Percentiles rank a stretch among this genome's conserved stretches.
Evolutionary conservation across 305 asterid species (phyloP).

Genomic region (Withania somnifera): DNA sequence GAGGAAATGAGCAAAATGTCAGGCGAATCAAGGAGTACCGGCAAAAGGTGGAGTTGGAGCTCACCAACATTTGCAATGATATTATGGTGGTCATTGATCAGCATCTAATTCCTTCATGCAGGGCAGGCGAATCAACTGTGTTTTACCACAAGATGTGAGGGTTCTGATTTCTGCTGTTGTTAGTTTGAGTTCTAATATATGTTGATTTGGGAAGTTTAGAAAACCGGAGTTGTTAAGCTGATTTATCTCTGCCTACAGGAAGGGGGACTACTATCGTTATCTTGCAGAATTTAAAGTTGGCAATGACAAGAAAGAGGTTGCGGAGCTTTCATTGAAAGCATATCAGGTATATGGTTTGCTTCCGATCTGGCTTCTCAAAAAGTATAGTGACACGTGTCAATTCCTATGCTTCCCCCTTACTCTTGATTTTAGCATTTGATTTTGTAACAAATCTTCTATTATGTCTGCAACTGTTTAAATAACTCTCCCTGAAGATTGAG

Average conservation of each 20-base stretch:
- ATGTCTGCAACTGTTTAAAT: background rate
- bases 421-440: background rate
- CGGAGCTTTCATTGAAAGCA: conserved; percentile 78
- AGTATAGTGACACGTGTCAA: background rate
- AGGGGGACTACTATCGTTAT: conserved; percentile 91
- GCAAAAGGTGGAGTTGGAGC: conserved; percentile 71
- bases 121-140: conserved; percentile 72
- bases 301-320: conserved; percentile 69
- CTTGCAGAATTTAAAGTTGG: conserved; percentile 80
- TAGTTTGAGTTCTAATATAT: background rate
- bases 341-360: conserved; percentile 50
- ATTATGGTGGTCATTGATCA: conserved; percentile 73
- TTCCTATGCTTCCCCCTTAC: background rate
- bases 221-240: background rate
- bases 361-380: background rate
- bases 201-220: background rate
- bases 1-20: conserved; percentile 72
- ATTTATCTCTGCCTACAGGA: conserved; percentile 37
- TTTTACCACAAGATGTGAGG: conserved; percentile 79
- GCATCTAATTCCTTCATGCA: conserved; percentile 66
- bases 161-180: background rate
- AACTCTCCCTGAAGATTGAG: background rate
- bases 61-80: conserved; percentile 48
- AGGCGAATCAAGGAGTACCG: conserved; percentile 73
- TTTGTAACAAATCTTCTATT: background rate